Percentiles rank a stretch among this genome's conserved stretches.
Evolutionary conservation across 306 rosid species (phyloP).

Genomic region (Malus asiatica): DNA sequence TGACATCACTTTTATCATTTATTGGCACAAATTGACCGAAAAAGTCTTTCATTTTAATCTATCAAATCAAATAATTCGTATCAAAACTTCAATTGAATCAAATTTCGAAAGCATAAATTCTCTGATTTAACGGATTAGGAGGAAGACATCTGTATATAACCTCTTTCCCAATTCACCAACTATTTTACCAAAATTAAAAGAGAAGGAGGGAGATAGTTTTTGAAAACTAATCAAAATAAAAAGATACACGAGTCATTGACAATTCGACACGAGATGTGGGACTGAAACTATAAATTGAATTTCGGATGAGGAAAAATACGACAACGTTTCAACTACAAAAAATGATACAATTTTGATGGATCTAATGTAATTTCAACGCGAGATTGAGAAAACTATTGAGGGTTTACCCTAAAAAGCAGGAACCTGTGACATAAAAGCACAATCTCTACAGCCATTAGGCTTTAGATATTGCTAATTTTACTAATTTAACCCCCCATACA

Average conservation of each 20-base stretch:
- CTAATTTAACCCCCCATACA: not conserved
- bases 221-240: not conserved
- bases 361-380: constrained; percentile 18
- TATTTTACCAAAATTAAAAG: no score
- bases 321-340: constrained; percentile 39
- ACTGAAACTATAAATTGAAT: constrained; percentile 11
- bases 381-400: constrained; percentile 3
- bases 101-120: no score
- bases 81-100: no score
- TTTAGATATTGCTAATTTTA: constrained; percentile 8
- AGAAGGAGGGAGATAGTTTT: no score
- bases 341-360: constrained; percentile 29
- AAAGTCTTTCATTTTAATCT: rapidly evolving
- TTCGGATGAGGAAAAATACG: not conserved
- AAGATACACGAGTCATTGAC: not conserved
- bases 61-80: no score
- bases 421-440: constrained; percentile 14
- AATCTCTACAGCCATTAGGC: constrained; percentile 20
- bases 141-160: rapidly evolving
- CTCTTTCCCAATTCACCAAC: no score
- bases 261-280: not conserved
- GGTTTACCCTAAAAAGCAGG: constrained; percentile 21
- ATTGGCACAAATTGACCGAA: no score
- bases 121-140: rapidly evolving
- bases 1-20: no score